These are phyloP conservation scores for Mycena belliarum DNA, from an alignment of 768 basidiomycete species.

Conservation along the genomic window DNA sequence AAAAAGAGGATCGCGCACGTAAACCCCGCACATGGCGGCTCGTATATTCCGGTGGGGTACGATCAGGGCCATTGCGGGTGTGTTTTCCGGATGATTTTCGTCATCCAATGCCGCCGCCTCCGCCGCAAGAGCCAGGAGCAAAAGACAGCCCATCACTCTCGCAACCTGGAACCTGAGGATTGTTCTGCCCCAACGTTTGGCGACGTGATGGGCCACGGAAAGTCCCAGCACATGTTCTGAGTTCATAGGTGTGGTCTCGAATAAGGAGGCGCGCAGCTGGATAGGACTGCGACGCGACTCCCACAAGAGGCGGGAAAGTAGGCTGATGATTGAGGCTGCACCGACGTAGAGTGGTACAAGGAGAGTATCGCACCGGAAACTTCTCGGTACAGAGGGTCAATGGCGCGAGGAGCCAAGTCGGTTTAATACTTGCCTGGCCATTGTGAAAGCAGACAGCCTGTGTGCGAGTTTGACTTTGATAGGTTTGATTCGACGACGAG, in stretches of 20 bases:
- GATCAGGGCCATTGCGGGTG: not conserved
- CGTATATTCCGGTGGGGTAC: not conserved
- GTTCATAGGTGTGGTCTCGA: not conserved
- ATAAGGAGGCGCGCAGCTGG: slow-evolving; percentile 1
- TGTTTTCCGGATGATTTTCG: not conserved
- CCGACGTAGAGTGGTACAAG: not conserved
- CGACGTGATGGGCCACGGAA: slow-evolving; percentile 9
- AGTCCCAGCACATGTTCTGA: not conserved
- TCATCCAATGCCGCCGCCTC: not conserved
- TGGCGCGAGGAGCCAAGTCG: too few relatives aligned
- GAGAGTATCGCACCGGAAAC: slow-evolving; percentile 10
- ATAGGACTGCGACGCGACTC: not conserved
- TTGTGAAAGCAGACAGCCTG: too few relatives aligned
- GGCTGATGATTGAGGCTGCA: not conserved
- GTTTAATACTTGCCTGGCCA: too few relatives aligned
- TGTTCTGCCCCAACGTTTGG: slow-evolving; percentile 22
- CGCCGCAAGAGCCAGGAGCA: too few relatives aligned
- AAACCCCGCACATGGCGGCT: slow-evolving; percentile 4
- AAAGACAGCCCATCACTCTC: too few relatives aligned
- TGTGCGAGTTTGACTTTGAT: too few relatives aligned
- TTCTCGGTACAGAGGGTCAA: too few relatives aligned
- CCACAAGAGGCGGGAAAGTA: not conserved
- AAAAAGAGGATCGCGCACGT: slow-evolving; percentile 8
- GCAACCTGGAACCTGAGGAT: slow-evolving; percentile 27
- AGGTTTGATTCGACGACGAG: too few relatives aligned